phyloP scores from a whole-genome alignment of 371 early-diverging fungal genomes.

The Saksenaea vasiformis region DNA sequence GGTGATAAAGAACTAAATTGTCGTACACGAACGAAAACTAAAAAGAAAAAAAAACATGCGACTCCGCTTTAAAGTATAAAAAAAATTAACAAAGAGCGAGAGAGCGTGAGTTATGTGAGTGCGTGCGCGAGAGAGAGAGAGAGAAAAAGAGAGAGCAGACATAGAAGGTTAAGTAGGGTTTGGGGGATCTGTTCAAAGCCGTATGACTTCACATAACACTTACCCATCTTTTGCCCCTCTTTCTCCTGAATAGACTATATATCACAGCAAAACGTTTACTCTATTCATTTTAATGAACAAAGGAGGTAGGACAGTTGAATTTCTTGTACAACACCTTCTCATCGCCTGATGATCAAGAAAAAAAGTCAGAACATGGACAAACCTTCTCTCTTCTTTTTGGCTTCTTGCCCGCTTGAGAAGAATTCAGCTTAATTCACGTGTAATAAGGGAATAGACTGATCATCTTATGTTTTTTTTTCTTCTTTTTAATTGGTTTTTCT shows the following conservation, averaged over 20 bases:
- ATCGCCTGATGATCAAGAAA: slow-evolving; percentile 4
- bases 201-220: slow-evolving; percentile 1
- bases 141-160: background rate
- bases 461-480: too few relatives aligned
- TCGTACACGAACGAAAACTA: background rate
- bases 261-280: background rate
- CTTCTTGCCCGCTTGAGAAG: background rate
- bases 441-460: background rate
- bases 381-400: background rate
- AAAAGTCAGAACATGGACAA: background rate
- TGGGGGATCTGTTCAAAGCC: background rate
- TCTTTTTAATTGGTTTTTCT: too few relatives aligned
- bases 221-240: background rate
- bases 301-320: background rate
- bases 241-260: background rate
- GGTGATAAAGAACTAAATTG: slow-evolving; percentile 3
- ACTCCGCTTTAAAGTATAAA: slow-evolving; percentile 4
- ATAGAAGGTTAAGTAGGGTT: background rate
- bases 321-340: background rate
- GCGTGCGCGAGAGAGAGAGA: background rate
- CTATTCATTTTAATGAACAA: slow-evolving; percentile 1
- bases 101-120: too few relatives aligned
- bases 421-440: slow-evolving; percentile 2
- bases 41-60: slow-evolving; percentile 2
- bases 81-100: too few relatives aligned